Evolutionary conservation across 2,329 filamentous ascomycete genomes (phyloP).

Genomic region (Daldinia sp.): DNA sequence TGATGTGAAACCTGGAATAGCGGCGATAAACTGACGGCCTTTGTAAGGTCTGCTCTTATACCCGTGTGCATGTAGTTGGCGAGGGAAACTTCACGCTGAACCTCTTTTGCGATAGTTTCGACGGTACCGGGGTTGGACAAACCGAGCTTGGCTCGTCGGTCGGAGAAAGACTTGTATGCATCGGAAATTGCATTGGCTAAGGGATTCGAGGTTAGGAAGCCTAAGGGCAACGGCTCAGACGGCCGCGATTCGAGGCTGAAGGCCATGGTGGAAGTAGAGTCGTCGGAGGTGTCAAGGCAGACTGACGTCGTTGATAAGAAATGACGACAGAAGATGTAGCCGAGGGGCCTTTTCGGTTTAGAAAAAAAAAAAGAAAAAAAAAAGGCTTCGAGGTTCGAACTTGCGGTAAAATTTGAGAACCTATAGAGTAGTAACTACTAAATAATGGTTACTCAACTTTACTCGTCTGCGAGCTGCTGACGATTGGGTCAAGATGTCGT

Average conservation of each 20-base stretch:
- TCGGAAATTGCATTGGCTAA: slow-evolving; percentile 75
- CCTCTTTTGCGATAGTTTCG: slow-evolving; percentile 88
- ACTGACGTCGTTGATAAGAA: slow-evolving; percentile 40
- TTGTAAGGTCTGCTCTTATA: slow-evolving; percentile 94
- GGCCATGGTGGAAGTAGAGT: slow-evolving; percentile 55
- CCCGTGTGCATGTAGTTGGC: slow-evolving; percentile 98
- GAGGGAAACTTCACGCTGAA: slow-evolving; percentile 94
- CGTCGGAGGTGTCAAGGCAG: slow-evolving; percentile 36
- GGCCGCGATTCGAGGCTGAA: slow-evolving; percentile 50
- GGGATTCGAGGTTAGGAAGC: slow-evolving; percentile 78
- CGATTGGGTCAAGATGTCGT: slow-evolving; percentile 26
- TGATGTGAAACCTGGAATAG: slow-evolving; percentile 98
- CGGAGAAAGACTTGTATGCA: slow-evolving; percentile 81
- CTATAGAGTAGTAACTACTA: neutral
- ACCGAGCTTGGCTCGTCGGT: slow-evolving; percentile 86
- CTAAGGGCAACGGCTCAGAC: slow-evolving; percentile 58
- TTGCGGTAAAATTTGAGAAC: slow-evolving; percentile 2
- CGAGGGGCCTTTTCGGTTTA: no score
- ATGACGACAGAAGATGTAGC: slow-evolving; percentile 36
- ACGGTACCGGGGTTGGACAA: slow-evolving; percentile 92
- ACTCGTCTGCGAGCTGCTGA: slow-evolving; percentile 23
- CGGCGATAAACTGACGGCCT: slow-evolving; percentile 91
- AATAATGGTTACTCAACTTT: slow-evolving; percentile 16
- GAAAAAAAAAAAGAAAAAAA: neutral
- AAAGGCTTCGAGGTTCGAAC: neutral